Base-by-base conservation (phyloP, 108 stramenopile genomes). In the Mediolabrus comicus region DNA sequence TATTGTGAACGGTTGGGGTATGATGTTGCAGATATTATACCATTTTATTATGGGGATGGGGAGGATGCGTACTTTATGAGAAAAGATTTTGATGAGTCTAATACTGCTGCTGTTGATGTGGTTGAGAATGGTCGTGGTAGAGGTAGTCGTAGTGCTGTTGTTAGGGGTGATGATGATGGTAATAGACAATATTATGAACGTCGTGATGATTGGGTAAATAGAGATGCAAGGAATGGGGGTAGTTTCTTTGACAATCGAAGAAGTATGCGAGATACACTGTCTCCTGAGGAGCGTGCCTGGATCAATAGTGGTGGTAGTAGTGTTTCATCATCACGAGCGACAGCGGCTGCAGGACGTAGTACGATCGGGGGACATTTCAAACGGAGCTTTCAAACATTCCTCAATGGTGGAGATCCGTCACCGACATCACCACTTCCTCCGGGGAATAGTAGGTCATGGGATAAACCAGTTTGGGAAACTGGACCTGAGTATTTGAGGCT, bases 11-110 rank as follows among this genome's bases (percentile, higher is more conserved):
- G 72, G 51, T 36, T 77, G 71, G 92, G 89, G 9, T 96, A 96
- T 59, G 72, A 83, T 49, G 86, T 91, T 28, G 79, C 68, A 0
- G 79, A 84, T 51, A 79, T 87, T 24, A 91, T 95, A 64, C 84
- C 84, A 9, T 17, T 43, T 28, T 96, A 96, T 74, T 96, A 96
- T 73, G 87, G 90, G 60, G 95, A 96, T 77, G 92, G 95, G 28
- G 95, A 96, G 77, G 92, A 92, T 83, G 95, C 90, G 6, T 96
- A 88, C 74, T 89, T 89, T 53, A 96, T 96, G 95, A 80, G 70
- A 53, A 88, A 87, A 80, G 41, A 69, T 29, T 49, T 49, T n/a
- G n/a, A n/a, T n/a, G n/a, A n/a, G n/a, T n/a, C n/a, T n/a, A n/a
- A n/a, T n/a, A n/a, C n/a, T n/a, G n/a, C n/a, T n/a, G 46, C 17